Conservation (phyloP, 495 filamentous ascomycete species). For the Hyaloscypha variabilis region DNA sequence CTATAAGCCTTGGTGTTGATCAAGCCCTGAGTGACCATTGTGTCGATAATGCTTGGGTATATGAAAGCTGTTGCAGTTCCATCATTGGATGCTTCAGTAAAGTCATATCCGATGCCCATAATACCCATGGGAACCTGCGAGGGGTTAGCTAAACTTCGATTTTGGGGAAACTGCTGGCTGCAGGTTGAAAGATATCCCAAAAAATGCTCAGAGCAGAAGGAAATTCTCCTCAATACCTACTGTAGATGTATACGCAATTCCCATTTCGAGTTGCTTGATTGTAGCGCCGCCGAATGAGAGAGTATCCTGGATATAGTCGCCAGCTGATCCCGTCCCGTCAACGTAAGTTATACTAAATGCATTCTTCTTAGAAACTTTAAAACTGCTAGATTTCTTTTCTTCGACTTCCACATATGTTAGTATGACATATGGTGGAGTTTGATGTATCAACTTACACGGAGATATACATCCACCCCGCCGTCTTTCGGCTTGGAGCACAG, state of each 20-base stretch:
- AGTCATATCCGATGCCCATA: constrained; percentile 53
- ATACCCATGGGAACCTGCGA: constrained; percentile 70
- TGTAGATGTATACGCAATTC: constrained; percentile 67
- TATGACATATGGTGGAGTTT: not conserved
- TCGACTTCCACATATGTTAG: constrained; percentile 36
- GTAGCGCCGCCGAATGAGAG: constrained; percentile 67
- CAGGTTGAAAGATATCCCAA: too few relatives aligned
- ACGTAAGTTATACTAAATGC: constrained; percentile 83
- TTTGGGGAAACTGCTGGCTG: constrained; percentile 64
- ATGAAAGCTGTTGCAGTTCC: not conserved
- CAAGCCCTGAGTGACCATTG: constrained; percentile 5
- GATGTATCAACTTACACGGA: not conserved
- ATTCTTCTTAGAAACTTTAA: constrained; percentile 59
- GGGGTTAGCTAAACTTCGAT: constrained; percentile 51
- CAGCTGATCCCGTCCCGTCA: constrained; percentile 62
- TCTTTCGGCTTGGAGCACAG: not conserved
- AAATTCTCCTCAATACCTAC: not conserved
- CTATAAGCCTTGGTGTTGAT: not conserved
- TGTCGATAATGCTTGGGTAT: constrained; percentile 1
- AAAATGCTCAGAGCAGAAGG: not conserved
- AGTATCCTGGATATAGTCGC: constrained; percentile 83
- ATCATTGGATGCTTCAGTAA: not conserved
- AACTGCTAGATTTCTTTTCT: constrained; percentile 68
- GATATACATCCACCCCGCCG: not conserved
- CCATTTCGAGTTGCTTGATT: constrained; percentile 76